Conservation (phyloP, 1,284 basidiomycete genomes). For the Naganishia liquefaciens region DNA sequence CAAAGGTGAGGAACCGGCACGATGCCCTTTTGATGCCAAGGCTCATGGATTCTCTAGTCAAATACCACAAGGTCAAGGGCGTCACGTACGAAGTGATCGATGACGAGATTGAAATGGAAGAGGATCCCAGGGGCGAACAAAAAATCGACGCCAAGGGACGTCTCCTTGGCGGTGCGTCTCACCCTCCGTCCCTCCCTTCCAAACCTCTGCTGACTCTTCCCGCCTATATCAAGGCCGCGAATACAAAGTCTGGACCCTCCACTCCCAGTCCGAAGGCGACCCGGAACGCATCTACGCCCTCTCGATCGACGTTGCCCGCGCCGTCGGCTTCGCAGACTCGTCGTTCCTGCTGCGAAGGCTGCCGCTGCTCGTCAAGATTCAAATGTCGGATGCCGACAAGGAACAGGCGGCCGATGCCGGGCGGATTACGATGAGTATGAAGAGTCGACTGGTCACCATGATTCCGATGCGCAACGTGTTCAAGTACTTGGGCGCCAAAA, state of each 20-base stretch:
- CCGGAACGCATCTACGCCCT: constrained; percentile 87
- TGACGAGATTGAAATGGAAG: constrained; percentile 81
- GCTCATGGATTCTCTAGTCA: too few relatives aligned
- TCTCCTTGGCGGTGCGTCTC: constrained; percentile 71
- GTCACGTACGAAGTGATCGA: constrained; percentile 75
- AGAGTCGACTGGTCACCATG: constrained; percentile 88
- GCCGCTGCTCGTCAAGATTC: constrained; percentile 82
- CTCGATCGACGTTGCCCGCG: constrained; percentile 93
- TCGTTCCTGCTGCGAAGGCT: constrained; percentile 95
- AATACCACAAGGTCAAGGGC: constrained; percentile 72
- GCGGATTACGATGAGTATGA: constrained; percentile 61
- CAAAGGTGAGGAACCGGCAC: constrained; percentile 21
- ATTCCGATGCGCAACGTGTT: constrained; percentile 89
- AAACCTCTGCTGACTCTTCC: constrained; percentile 23
- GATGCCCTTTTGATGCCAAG: too few relatives aligned
- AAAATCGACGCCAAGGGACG: constrained; percentile 87
- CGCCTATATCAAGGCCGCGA: constrained; percentile 73
- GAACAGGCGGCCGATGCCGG: constrained; percentile 79
- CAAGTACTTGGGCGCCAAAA: constrained; percentile 90
- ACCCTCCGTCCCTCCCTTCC: not conserved
- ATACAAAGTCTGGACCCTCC: constrained; percentile 86
- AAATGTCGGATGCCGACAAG: constrained; percentile 82
- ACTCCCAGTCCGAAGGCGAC: constrained; percentile 71
- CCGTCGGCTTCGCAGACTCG: constrained; percentile 93
- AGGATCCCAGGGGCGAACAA: constrained; percentile 82